phyloP scores from a whole-genome alignment of 306 rosid species.

The Citrullus amarus region DNA sequence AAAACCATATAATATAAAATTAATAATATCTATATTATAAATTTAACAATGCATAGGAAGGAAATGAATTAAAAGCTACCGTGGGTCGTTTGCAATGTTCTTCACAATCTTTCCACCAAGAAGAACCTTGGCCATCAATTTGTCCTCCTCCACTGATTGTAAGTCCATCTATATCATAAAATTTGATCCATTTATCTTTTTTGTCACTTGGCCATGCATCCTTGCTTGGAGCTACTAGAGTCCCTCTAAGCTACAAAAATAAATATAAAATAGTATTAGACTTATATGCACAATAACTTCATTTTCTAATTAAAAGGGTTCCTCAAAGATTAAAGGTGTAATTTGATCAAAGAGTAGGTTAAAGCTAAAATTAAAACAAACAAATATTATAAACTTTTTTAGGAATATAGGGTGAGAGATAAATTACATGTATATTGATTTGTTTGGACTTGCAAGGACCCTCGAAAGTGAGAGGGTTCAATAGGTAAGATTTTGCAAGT shows the following conservation, averaged over 20 bases:
- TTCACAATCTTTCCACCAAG: slow-evolving; percentile 4
- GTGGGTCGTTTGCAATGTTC: not conserved
- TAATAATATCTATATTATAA: not conserved
- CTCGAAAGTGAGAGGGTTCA: slow-evolving; percentile 23
- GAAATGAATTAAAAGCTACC: not conserved
- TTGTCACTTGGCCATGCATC: slow-evolving; percentile 1
- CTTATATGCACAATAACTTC: too few species aligned
- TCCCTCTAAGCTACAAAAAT: not conserved
- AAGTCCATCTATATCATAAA: not conserved
- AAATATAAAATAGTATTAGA: too few species aligned
- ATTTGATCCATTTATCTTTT: not conserved
- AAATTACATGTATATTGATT: slow-evolving; percentile 20
- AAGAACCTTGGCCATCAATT: slow-evolving; percentile 6
- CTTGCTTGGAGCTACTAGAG: slow-evolving; percentile 3
- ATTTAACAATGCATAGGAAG: too few species aligned
- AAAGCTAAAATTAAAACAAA: too few species aligned
- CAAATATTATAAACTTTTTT: too few species aligned
- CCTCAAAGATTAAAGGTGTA: too few species aligned
- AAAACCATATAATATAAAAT: not conserved
- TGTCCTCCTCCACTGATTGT: slow-evolving; percentile 7
- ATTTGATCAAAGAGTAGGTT: too few species aligned
- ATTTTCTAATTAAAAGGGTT: too few species aligned
- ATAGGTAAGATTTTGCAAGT: slow-evolving; percentile 18
- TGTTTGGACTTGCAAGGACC: slow-evolving; percentile 40
- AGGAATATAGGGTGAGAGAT: not conserved